Conservation (phyloP, 2,329 filamentous ascomycete genomes). For the Alternaria rosae region DNA sequence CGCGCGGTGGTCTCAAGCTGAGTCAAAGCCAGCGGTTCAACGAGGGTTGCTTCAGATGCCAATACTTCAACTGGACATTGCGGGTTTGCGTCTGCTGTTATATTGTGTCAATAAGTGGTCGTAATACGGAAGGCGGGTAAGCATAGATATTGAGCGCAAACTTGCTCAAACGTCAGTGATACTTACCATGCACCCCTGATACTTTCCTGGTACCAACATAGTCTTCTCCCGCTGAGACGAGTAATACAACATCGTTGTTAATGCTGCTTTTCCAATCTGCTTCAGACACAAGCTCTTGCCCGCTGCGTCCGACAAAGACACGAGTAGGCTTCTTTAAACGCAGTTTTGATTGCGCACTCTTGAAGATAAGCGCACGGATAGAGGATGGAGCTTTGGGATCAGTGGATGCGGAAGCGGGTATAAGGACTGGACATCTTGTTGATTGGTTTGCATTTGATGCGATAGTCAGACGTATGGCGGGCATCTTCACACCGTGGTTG, state of each 20-base stretch:
- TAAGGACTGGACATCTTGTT: constrained; percentile 35
- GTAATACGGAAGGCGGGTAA: not conserved
- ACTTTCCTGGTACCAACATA: constrained; percentile 41
- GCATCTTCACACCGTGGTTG: constrained; percentile 7
- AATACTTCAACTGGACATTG: constrained; percentile 32
- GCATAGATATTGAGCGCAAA: constrained; percentile 30
- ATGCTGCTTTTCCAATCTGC: constrained; percentile 37
- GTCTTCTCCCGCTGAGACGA: constrained; percentile 43
- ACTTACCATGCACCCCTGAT: constrained; percentile 23
- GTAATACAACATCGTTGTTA: constrained; percentile 36
- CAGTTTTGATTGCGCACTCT: constrained; percentile 41
- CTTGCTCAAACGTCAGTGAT: constrained; percentile 24
- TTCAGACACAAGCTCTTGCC: constrained; percentile 36
- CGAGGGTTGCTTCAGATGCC: constrained; percentile 29
- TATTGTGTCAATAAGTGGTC: constrained; percentile 3
- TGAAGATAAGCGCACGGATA: constrained; percentile 35
- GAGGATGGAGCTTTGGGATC: constrained; percentile 28
- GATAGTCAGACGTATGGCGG: constrained; percentile 40
- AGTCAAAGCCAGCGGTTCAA: constrained; percentile 39
- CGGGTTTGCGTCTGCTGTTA: constrained; percentile 25
- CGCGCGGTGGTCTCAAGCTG: constrained; percentile 44
- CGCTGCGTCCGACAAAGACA: constrained; percentile 36
- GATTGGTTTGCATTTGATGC: constrained; percentile 43
- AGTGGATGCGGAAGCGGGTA: constrained; percentile 26
- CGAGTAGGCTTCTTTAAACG: constrained; percentile 38